Conservation (phyloP, 257 asterid genomes). For the Buddleja alternifolia region DNA sequence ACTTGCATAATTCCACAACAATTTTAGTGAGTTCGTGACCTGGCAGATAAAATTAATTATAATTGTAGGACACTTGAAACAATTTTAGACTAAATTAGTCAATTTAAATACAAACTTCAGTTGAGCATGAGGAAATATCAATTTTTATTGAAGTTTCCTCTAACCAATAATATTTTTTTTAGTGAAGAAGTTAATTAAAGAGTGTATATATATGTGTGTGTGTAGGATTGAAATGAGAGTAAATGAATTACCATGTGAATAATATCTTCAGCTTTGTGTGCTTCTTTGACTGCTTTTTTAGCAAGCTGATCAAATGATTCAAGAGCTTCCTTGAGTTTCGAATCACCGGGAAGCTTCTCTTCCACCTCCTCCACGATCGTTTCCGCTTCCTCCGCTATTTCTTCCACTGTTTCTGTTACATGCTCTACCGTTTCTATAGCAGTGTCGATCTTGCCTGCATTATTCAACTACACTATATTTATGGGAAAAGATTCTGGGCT, state of each 20-base stretch:
- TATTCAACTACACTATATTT: no score
- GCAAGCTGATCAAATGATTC: slow-evolving; percentile 48
- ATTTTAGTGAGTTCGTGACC: neutral
- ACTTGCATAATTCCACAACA: slow-evolving; percentile 5
- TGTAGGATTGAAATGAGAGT: neutral
- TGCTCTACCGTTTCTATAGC: slow-evolving; percentile 49
- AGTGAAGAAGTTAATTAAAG: neutral
- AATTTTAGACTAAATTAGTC: no score
- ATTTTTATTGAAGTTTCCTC: no score
- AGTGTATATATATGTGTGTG: neutral
- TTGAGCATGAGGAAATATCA: no score
- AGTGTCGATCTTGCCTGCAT: slow-evolving; percentile 38
- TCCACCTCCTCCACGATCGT: slow-evolving; percentile 47
- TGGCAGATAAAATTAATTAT: neutral
- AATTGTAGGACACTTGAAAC: neutral
- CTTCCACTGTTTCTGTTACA: slow-evolving; percentile 55
- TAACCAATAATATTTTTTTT: no score
- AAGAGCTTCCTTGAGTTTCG: slow-evolving; percentile 45
- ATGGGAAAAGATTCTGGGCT: no score
- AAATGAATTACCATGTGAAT: slow-evolving; percentile 41
- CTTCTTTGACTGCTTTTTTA: slow-evolving; percentile 46
- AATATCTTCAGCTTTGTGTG: slow-evolving; percentile 45
- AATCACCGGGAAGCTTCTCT: slow-evolving; percentile 56
- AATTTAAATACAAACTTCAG: no score
- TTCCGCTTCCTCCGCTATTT: slow-evolving; percentile 59